Evolutionary conservation across 139 green algal species (phyloP).

Genomic region (Monoraphidium neglectum): DNA sequence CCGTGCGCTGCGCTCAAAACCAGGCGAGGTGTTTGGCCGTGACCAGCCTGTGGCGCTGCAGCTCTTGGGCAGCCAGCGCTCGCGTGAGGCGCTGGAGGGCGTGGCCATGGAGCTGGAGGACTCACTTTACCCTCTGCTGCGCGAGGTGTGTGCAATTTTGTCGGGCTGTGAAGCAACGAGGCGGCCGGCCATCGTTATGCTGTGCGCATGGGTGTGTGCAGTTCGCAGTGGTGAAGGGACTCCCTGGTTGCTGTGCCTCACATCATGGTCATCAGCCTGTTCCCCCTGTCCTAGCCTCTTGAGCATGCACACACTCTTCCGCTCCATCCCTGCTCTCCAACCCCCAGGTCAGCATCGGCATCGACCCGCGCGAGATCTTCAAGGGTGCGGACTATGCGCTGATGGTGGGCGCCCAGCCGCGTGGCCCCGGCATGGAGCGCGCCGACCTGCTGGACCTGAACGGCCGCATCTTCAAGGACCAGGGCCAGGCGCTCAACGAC

Average conservation of each 20-base stretch:
- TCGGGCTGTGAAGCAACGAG: background rate
- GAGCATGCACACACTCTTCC: background rate
- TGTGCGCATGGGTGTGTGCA: no score
- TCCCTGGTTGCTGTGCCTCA: background rate
- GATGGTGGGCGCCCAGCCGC: constrained; percentile 92
- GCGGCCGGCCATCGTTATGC: no score
- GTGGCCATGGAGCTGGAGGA: constrained; percentile 97
- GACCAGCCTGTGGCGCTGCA: constrained; percentile 88
- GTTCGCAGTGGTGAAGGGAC: no score
- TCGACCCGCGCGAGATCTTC: constrained; percentile 80
- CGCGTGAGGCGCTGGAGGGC: constrained; percentile 82
- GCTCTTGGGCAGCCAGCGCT: constrained; percentile 81
- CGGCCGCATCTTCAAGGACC: constrained; percentile 81
- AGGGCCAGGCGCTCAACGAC: constrained; percentile 78
- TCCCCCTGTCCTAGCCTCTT: background rate
- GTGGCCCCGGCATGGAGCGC: constrained; percentile 91
- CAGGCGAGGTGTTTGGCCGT: constrained; percentile 83
- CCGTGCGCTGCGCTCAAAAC: background rate
- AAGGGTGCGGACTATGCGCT: constrained; percentile 90
- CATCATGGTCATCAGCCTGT: background rate
- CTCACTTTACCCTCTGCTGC: constrained; percentile 90
- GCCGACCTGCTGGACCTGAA: constrained; percentile 91
- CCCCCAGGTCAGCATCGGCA: constrained; percentile 80
- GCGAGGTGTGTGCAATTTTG: constrained; percentile 72
- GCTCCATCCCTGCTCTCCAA: background rate